Percentiles rank a stretch among this genome's conserved stretches.
phyloP scores from a whole-genome alignment of 2,329 filamentous ascomycete species.

The Cadophora malorum region DNA sequence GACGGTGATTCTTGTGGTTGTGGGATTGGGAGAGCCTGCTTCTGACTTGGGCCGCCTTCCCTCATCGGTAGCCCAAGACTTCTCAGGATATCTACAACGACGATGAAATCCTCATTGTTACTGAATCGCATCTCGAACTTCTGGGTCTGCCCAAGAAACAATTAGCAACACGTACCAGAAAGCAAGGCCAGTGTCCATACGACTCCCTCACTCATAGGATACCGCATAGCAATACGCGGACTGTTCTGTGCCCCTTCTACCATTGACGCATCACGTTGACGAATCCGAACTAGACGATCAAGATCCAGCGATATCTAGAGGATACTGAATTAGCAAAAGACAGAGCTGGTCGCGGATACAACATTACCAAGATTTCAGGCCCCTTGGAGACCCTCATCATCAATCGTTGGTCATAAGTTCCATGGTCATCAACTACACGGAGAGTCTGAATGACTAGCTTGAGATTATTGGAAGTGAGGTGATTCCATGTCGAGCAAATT shows the following conservation, averaged over 20 bases:
- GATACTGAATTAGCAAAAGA: not conserved
- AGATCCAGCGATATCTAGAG: constrained; percentile 44
- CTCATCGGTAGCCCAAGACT: constrained; percentile 44
- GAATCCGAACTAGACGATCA: constrained; percentile 34
- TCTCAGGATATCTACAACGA: constrained; percentile 39
- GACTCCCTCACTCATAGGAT: constrained; percentile 39
- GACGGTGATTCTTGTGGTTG: not conserved
- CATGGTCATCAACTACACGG: constrained; percentile 33
- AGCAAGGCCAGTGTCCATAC: constrained; percentile 32
- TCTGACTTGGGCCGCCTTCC: not conserved
- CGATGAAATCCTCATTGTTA: constrained; percentile 46
- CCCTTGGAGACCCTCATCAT: constrained; percentile 50
- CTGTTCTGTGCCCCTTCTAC: constrained; percentile 45
- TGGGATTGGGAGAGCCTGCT: not conserved
- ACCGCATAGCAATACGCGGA: constrained; percentile 47
- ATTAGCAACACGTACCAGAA: constrained; percentile 6
- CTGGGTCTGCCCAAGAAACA: constrained; percentile 45
- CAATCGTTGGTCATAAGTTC: constrained; percentile 32
- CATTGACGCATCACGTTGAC: constrained; percentile 32
- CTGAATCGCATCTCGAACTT: constrained; percentile 53
- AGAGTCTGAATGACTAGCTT: constrained; percentile 39
- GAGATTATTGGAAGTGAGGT: constrained; percentile 40
- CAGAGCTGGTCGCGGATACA: too few species aligned
- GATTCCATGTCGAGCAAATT: constrained; percentile 40
- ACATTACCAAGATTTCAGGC: constrained; percentile 50